Evolutionary conservation across 1,284 basidiomycete genomes (phyloP).

Genomic region (Ceratobasidium sp.): DNA sequence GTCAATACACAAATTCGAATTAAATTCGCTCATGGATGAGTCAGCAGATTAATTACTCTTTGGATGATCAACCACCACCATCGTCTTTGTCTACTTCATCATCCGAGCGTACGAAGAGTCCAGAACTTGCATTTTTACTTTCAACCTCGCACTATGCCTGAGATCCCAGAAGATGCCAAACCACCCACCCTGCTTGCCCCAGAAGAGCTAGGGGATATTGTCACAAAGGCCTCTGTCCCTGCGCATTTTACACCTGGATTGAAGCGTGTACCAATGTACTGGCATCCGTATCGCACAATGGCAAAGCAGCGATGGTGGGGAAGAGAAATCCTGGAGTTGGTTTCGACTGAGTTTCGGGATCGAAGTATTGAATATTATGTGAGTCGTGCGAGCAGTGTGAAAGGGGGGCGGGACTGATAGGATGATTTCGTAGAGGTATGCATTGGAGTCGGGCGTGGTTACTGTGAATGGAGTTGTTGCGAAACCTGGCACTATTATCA

Average conservation of each 20-base stretch:
- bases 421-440: constrained; percentile 71
- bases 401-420: constrained; percentile 13
- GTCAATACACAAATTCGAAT: constrained; percentile 6
- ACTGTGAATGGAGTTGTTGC: constrained; percentile 90
- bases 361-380: constrained; percentile 93
- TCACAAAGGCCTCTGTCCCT: constrained; percentile 20
- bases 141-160: constrained; percentile 16
- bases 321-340: constrained; percentile 84
- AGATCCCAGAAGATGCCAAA: constrained; percentile 14
- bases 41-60: constrained; percentile 4
- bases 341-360: constrained; percentile 91
- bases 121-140: constrained; percentile 18
- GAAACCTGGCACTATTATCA: constrained; percentile 80
- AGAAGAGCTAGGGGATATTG: constrained; percentile 8
- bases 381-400: constrained; percentile 53
- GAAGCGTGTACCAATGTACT: constrained; percentile 45
- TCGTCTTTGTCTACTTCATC: neutral
- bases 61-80: constrained; percentile 1
- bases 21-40: constrained; percentile 2
- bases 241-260: constrained; percentile 37
- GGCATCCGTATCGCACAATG: constrained; percentile 74
- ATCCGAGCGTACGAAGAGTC: too few relatives aligned
- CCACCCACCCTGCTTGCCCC: constrained; percentile 27
- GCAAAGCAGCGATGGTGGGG: constrained; percentile 92
- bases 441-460: constrained; percentile 93